Conservation (phyloP, 2,329 filamentous ascomycete species). For the Cladobotryum mycophilum region DNA sequence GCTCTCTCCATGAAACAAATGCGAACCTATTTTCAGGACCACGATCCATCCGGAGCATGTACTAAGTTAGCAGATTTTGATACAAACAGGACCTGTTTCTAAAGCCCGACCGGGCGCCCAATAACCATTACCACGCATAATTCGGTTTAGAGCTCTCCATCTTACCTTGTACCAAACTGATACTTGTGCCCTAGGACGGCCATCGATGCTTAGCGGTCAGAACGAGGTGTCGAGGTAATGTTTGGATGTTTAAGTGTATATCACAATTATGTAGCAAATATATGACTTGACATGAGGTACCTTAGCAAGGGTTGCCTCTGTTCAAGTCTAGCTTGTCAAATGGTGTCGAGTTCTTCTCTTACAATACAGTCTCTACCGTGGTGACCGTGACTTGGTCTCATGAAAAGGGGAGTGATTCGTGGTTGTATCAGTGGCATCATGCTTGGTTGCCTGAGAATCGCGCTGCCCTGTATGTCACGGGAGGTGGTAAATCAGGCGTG, state of each 20-base stretch:
- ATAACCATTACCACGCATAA: slow-evolving; percentile 1
- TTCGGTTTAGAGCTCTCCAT: slow-evolving; percentile 5
- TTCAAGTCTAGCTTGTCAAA: too few species aligned
- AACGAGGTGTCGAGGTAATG: neutral
- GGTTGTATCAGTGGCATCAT: too few species aligned
- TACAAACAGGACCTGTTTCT: slow-evolving; percentile 9
- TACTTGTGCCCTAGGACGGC: slow-evolving; percentile 11
- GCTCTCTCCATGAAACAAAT: slow-evolving; percentile 4
- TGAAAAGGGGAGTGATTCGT: too few species aligned
- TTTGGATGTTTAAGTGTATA: neutral
- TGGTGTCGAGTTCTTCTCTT: too few species aligned
- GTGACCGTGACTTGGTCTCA: too few species aligned
- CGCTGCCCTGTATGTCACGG: too few species aligned
- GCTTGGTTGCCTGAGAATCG: too few species aligned
- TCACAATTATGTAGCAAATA: neutral
- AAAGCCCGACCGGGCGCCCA: slow-evolving; percentile 6
- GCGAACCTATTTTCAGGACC: slow-evolving; percentile 3
- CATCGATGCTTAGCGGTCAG: slow-evolving; percentile 5
- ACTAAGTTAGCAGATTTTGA: slow-evolving; percentile 12
- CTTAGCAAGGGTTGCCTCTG: neutral
- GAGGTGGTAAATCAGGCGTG: too few species aligned
- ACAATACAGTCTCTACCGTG: too few species aligned
- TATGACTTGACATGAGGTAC: neutral
- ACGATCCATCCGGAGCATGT: slow-evolving; percentile 1
- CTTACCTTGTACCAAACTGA: slow-evolving; percentile 11